phyloP scores from a whole-genome alignment of 2,329 filamentous ascomycete species.

The Fusarium marasasianum region DNA sequence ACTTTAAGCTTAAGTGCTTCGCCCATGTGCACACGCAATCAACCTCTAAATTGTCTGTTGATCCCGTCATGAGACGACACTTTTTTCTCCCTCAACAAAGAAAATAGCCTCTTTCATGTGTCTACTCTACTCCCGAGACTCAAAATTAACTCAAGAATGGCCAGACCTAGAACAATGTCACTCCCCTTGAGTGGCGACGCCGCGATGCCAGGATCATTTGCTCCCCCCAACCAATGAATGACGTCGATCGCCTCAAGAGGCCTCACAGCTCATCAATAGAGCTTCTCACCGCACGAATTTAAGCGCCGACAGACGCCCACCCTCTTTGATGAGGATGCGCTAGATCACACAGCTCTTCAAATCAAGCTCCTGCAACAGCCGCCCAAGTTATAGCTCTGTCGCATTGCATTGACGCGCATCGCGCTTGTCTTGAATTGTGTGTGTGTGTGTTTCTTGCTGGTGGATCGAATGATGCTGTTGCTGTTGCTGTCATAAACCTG shows the following conservation, averaged over 20 bases:
- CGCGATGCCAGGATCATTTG: constrained; percentile 20
- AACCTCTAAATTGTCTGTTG: neutral
- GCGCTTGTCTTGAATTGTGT: constrained; percentile 33
- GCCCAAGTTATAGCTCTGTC: constrained; percentile 8
- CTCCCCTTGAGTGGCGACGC: constrained; percentile 22
- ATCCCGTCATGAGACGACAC: neutral
- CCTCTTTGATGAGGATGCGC: constrained; percentile 11
- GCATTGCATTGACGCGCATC: constrained; percentile 29
- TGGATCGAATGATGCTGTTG: constrained; percentile 16
- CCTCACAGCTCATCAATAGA: constrained; percentile 32
- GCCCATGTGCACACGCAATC: constrained; percentile 30
- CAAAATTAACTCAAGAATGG: neutral
- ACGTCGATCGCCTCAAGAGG: constrained; percentile 38
- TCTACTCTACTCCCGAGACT: neutral
- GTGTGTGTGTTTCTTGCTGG: constrained; percentile 5
- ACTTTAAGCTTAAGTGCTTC: constrained; percentile 38
- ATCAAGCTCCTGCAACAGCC: constrained; percentile 16
- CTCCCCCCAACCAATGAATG: constrained; percentile 36
- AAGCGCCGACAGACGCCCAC: constrained; percentile 41
- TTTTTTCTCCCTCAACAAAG: neutral
- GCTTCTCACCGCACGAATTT: constrained; percentile 28
- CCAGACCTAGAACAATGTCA: constrained; percentile 4
- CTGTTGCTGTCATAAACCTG: constrained; percentile 19
- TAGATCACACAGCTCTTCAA: constrained; percentile 22
- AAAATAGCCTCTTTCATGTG: neutral